phyloP scores from a whole-genome alignment of 2,329 filamentous ascomycete species.

The Gremmenia infestans region DNA sequence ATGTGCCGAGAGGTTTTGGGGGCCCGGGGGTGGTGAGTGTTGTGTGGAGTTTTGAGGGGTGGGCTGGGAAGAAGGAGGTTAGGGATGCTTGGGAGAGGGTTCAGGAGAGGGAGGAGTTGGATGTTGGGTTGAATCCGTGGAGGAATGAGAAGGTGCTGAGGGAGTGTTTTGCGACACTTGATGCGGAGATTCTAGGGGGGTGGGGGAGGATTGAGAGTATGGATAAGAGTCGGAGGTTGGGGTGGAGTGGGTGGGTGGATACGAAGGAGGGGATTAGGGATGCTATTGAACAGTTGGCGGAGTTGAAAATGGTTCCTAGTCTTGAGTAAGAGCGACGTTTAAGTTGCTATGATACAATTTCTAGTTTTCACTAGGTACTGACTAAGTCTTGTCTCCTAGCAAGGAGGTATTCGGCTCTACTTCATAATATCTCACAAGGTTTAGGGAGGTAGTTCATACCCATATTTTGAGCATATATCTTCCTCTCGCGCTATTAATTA shows the following conservation, averaged over 20 bases:
- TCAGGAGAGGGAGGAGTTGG: conserved; percentile 11
- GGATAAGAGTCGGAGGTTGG: conserved; percentile 17
- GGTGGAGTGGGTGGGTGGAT: conserved; percentile 14
- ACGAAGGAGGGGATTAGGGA: conserved; percentile 13
- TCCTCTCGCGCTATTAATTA: no score
- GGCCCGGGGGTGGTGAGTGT: no score
- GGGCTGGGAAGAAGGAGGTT: not conserved
- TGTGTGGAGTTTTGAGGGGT: no score
- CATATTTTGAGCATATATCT: no score
- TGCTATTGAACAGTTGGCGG: conserved; percentile 11
- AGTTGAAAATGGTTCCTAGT: conserved; percentile 15
- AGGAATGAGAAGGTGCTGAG: not conserved
- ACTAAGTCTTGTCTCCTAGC: no score
- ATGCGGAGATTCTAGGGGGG: conserved; percentile 12
- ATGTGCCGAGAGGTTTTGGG: no score
- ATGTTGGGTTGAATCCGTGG: conserved; percentile 6
- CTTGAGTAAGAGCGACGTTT: not conserved
- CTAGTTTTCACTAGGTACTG: no score
- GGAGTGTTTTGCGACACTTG: conserved; percentile 11
- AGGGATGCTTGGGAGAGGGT: conserved; percentile 8
- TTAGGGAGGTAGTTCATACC: no score
- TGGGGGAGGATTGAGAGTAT: conserved; percentile 12
- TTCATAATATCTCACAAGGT: no score
- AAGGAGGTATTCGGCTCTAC: no score
- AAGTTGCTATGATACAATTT: not conserved